These are phyloP conservation scores for Acanthamoeba divionensis DNA, from an alignment of 208 protist species.

Conservation along the genomic window DNA sequence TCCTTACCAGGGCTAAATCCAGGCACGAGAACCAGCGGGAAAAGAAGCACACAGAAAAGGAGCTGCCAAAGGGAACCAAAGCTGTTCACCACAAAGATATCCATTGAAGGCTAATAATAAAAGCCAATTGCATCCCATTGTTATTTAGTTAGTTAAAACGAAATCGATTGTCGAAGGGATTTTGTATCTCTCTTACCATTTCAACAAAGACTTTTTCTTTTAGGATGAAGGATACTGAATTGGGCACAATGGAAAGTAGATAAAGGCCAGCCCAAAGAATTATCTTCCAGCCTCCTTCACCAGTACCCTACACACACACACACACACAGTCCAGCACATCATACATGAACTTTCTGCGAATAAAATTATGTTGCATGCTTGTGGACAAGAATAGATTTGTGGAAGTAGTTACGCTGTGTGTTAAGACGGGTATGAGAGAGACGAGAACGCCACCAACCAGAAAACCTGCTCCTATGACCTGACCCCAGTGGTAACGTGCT, in stretches of 20 bases:
- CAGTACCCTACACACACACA: not conserved
- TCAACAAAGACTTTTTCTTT: conserved; percentile 18
- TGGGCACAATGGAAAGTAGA: not conserved
- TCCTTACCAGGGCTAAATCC: conserved; percentile 1
- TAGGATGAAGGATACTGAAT: conserved; percentile 26
- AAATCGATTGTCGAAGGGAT: too few relatives aligned
- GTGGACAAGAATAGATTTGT: not conserved
- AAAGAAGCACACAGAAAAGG: conserved; percentile 45
- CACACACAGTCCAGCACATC: too few relatives aligned
- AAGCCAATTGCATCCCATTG: not conserved
- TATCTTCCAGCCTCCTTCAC: not conserved
- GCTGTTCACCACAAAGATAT: conserved; percentile 57
- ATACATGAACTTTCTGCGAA: too few relatives aligned
- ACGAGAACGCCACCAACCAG: not conserved
- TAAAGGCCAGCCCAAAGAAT: not conserved
- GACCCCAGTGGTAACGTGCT: conserved; percentile 34
- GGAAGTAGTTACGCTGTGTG: not conserved
- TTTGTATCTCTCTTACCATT: not conserved
- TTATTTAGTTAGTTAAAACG: too few relatives aligned
- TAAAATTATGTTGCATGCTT: too few relatives aligned
- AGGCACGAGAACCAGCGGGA: conserved; percentile 41
- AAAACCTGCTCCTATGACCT: not conserved
- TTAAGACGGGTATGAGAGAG: conserved; percentile 10
- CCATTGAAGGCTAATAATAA: conserved; percentile 29
- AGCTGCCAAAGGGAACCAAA: conserved; percentile 54